Evolutionary conservation across 805 yeast species (phyloP), one percentile per base, ranked within the genome.

Genomic region (Spathaspora hagerdaliae): DNA sequence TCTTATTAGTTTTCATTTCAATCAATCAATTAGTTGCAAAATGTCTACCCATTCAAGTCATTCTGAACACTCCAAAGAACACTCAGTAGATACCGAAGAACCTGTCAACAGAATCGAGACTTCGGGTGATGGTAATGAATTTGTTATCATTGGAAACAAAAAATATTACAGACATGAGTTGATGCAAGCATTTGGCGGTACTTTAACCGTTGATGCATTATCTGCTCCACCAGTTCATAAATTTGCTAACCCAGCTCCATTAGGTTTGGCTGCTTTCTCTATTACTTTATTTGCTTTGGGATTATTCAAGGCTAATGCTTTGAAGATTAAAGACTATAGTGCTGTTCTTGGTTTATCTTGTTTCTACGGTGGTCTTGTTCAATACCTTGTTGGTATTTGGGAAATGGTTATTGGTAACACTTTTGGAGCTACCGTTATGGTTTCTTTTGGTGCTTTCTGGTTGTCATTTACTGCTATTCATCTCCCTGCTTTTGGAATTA

Each of bases 401-500:
- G 86, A 81, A 59, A 68, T 81, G 52, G 77, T 79, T 3, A 57
- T 77, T 38, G 85, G 79, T 43, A 82, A 82, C 63, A 78, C 84
- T 15, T 82, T 82, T 65, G 87, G 83, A 66, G 85, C 79, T 49
- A 75, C 82, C 8, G 85, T 85, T 1, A 65, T 82, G 42, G 57
- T 75, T 40, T 76, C 82, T 3, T 82, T 70, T 53, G 89, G 89
- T 42, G 84, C 82, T 3, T 83, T 83, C 62, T 83, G 90, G 90
- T 58, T 82, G 55, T 65, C 82, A 19, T 84, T 64, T 54, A 83
- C 78, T 31, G 83, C 87, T 2, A 73, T 84, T 39, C 60, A 74
- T 49, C 67, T 82, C 34, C 73, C 74, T 12, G 74, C 81, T 57
- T 84, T 83, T 60, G 85, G 86, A 29, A 79, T 83, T 45, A 64